Base-by-base conservation (phyloP, 176 grass and related monocot genomes). In the Rhynchospora tenuis region DNA sequence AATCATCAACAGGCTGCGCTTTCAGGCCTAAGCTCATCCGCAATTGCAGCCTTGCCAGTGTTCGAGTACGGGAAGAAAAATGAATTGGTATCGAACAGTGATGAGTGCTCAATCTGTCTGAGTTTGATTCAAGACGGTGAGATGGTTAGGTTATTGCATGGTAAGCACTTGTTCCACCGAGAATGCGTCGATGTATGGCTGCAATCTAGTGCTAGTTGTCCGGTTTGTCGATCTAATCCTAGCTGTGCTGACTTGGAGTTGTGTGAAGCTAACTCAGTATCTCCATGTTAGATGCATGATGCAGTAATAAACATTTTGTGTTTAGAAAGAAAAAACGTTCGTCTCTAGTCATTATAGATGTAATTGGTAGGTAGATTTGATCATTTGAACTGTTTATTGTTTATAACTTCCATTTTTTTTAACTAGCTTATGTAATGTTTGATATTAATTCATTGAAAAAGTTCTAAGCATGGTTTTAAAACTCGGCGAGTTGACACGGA, bases 141-240 rank as follows among this genome's bases (percentile, higher is more conserved):
- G 87, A 85, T 38, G 91, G 87, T 85, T 74, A 81, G 80, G 63
- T 82, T 97, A 22, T 91, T 90, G 44, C 83, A 82, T 78, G 93
- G 93, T 85, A 61, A n/a, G 46, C 93, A 97, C 82, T 78, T 86
- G 67, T 93, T 93, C 86, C 93, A 97, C 68, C 83, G 73, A 80
- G 87, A 84, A 54, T 97, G 93, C 87, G 78, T 97, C 75, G 93
- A 97, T 74, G 73, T 33, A 7, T 97, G 93, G 93, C 83, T 97
- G 8, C 61, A 47, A 55, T 77, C 85, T 8, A 87, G 86, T 66
- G 70, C 69, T 54, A 97, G 88, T 1, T 97, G 93, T 67, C 93
- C 93, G 50, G 69, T 97, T 57, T 97, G 93, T 81, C 90, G 93
- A 70, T 79, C 89, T 10, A 54, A 88, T 64, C 85, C 88, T 71